phyloP scores from a whole-genome alignment of 1,284 basidiomycete genomes.

The Cryptococcus wingfieldii region DNA sequence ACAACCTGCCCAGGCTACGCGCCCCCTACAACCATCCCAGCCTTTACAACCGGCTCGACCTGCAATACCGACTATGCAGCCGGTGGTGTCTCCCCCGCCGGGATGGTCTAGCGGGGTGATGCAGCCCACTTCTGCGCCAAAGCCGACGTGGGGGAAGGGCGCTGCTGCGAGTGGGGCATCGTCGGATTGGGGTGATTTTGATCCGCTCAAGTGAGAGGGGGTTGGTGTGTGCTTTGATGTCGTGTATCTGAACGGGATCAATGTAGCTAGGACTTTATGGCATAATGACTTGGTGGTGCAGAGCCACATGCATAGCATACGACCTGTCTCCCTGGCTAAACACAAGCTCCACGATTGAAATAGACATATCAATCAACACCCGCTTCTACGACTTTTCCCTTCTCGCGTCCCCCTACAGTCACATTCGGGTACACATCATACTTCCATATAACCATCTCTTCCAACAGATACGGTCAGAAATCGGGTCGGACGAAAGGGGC shows the following conservation, averaged over 20 bases:
- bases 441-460: no score
- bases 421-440: no score
- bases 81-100: slow-evolving; percentile 32
- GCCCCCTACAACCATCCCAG: neutral
- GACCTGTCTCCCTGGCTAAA: no score
- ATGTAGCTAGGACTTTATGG: no score
- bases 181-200: slow-evolving; percentile 47
- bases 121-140: slow-evolving; percentile 37
- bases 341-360: no score
- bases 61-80: neutral
- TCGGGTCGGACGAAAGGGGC: no score
- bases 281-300: no score
- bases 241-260: neutral
- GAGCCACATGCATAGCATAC: no score
- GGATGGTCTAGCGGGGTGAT: slow-evolving; percentile 41
- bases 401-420: no score
- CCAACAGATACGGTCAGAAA: no score
- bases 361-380: no score
- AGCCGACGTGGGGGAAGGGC: slow-evolving; percentile 27
- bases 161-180: slow-evolving; percentile 11
- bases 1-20: slow-evolving; percentile 3
- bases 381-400: no score
- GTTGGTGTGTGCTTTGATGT: neutral
- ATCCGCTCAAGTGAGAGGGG: slow-evolving; percentile 35
- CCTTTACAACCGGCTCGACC: slow-evolving; percentile 5